These are phyloP conservation scores for Flaveria brownii DNA, from an alignment of 129 eudicot species.

Conservation along the genomic window DNA sequence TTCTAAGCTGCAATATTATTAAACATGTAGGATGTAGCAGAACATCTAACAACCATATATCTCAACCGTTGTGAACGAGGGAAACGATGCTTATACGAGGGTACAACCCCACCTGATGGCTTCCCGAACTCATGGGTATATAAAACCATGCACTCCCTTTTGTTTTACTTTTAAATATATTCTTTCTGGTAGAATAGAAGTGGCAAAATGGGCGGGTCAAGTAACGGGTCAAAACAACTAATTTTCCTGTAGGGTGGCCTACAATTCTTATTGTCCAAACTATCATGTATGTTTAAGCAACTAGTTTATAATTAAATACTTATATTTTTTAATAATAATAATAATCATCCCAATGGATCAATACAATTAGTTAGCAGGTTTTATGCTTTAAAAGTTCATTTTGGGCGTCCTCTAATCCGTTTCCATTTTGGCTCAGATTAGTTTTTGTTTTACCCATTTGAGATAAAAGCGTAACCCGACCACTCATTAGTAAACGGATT, in stretches of 20 bases:
- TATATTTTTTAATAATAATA: no score
- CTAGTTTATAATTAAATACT: neutral
- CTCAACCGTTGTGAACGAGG: conserved; percentile 94
- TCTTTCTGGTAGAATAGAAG: neutral
- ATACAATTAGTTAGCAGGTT: neutral
- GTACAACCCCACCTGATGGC: conserved; percentile 90
- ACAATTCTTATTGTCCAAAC: neutral
- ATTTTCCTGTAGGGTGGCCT: neutral
- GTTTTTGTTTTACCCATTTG: neutral
- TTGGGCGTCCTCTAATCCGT: neutral
- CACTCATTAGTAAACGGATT: neutral
- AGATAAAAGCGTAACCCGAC: neutral
- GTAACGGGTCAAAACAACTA: neutral
- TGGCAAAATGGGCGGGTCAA: neutral
- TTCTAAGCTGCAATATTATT: conserved; percentile 9
- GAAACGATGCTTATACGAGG: conserved; percentile 92
- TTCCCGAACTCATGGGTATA: conserved; percentile 94
- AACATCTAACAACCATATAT: conserved; percentile 85
- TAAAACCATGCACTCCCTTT: neutral
- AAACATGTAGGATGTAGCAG: conserved; percentile 76
- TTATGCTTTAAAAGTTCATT: neutral
- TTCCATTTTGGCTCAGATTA: neutral
- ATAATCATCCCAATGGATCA: neutral
- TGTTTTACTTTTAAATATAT: neutral
- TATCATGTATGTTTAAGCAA: neutral